These are phyloP conservation scores for Arabidopsis hybrid DNA, from an alignment of 441 rosid species.

Conservation along the genomic window DNA sequence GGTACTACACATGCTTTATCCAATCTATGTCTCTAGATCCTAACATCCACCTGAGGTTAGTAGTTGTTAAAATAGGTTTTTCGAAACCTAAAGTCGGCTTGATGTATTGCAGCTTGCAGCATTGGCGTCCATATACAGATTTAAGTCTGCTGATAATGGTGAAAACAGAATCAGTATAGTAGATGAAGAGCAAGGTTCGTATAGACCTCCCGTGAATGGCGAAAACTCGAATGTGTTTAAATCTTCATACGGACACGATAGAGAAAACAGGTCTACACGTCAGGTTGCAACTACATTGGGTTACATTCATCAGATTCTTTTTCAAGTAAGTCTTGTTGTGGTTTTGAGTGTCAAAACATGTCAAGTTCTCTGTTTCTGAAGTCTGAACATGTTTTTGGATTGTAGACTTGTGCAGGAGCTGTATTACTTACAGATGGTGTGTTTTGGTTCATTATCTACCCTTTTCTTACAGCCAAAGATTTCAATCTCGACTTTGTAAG, in stretches of 20 bases:
- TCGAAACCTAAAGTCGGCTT: not conserved
- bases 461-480: constrained; percentile 58
- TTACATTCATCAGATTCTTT: constrained; percentile 73
- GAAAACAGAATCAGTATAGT: constrained; percentile 21
- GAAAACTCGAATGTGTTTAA: constrained; percentile 45
- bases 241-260: constrained; percentile 42
- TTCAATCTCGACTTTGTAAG: constrained; percentile 74
- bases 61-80: not conserved
- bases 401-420: constrained; percentile 84
- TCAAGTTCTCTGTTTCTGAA: not conserved
- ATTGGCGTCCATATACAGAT: constrained; percentile 68
- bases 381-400: constrained; percentile 20
- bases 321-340: constrained; percentile 57
- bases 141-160: constrained; percentile 43
- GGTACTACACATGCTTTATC: constrained; percentile 41
- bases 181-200: constrained; percentile 66
- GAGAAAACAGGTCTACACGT: constrained; percentile 33
- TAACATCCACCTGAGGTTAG: not conserved
- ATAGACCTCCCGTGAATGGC: constrained; percentile 53
- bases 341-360: not conserved
- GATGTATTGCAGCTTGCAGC: constrained; percentile 68
- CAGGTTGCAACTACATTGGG: constrained; percentile 55
- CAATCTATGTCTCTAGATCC: not conserved
- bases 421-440: constrained; percentile 84
- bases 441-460: constrained; percentile 89